Conservation (phyloP, 495 filamentous ascomycete species). For the Parachaetomium inaequale region DNA sequence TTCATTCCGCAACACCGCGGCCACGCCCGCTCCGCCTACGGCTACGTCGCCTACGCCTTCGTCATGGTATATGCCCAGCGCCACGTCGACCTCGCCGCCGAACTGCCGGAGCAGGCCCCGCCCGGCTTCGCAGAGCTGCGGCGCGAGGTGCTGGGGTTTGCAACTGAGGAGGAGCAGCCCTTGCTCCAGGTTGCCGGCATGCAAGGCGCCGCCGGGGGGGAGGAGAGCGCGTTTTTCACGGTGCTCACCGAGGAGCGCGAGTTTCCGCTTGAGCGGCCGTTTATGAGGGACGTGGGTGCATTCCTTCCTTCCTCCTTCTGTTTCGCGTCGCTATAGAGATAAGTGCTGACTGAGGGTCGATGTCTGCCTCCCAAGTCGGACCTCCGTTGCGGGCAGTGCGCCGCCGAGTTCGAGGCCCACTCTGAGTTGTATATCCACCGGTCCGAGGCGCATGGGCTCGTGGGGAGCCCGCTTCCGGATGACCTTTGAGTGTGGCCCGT, state of each 20-base stretch:
- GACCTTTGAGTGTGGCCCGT: not conserved
- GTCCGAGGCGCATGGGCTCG: not conserved
- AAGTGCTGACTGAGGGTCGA: not conserved
- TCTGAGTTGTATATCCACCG: not conserved
- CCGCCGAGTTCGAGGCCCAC: not conserved
- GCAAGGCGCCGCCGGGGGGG: not conserved
- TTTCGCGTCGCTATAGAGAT: not conserved
- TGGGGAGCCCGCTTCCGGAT: not conserved
- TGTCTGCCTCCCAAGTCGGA: not conserved
- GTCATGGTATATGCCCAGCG: conserved; percentile 4
- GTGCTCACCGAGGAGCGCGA: not conserved
- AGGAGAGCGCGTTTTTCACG: not conserved
- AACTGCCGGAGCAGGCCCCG: conserved; percentile 7
- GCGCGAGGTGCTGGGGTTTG: conserved; percentile 4
- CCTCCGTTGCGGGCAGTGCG: conserved; percentile 5
- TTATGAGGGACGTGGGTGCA: not conserved
- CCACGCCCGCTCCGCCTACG: not conserved
- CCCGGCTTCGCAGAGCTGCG: conserved; percentile 4
- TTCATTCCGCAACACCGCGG: conserved; percentile 2
- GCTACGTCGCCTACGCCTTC: conserved; percentile 4
- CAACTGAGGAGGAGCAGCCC: not conserved
- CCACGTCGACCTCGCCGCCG: not conserved
- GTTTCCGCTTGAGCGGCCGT: conserved; percentile 8
- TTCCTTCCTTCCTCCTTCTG: not conserved
- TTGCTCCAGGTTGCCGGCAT: not conserved